These are phyloP conservation scores for Euphorbia pulcherrima DNA, from an alignment of 345 rosid genomes.

Conservation along the genomic window DNA sequence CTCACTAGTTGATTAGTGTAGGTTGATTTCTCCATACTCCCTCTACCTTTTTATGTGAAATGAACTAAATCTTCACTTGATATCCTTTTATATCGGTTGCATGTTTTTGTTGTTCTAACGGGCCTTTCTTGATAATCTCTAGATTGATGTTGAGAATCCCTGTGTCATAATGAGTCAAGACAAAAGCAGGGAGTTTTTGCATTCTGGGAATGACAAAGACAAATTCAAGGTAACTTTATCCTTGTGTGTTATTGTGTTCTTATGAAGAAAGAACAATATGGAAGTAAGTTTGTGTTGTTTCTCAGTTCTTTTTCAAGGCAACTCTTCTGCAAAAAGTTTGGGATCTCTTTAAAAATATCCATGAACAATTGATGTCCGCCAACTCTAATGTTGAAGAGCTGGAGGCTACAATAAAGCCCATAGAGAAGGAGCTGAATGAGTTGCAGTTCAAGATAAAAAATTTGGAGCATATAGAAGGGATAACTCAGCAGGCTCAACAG, in stretches of 20 bases:
- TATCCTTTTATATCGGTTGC: background rate
- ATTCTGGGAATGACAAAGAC: slow-evolving; percentile 94
- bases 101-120: background rate
- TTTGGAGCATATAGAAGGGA: slow-evolving; percentile 85
- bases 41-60: background rate
- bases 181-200: slow-evolving; percentile 94
- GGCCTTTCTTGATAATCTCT: slow-evolving; percentile 17
- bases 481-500: slow-evolving; percentile 63
- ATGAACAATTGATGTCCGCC: slow-evolving; percentile 53
- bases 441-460: slow-evolving; percentile 67
- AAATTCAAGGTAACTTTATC: slow-evolving; percentile 67
- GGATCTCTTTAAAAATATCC: slow-evolving; percentile 70
- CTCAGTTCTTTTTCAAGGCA: slow-evolving; percentile 92
- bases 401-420: slow-evolving; percentile 70
- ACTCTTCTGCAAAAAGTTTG: slow-evolving; percentile 93
- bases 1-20: background rate
- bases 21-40: background rate
- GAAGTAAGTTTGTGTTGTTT: slow-evolving; percentile 21
- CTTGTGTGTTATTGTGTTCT: background rate
- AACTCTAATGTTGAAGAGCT: slow-evolving; percentile 57
- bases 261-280: slow-evolving; percentile 12
- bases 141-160: slow-evolving; percentile 99
- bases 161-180: slow-evolving; percentile 98
- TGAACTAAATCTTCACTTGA: background rate
- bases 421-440: slow-evolving; percentile 62